Percentiles rank a stretch among this genome's conserved stretches.
Evolutionary conservation across 306 rosid genomes (phyloP).

Genomic region (Spatholobus suberectus): DNA sequence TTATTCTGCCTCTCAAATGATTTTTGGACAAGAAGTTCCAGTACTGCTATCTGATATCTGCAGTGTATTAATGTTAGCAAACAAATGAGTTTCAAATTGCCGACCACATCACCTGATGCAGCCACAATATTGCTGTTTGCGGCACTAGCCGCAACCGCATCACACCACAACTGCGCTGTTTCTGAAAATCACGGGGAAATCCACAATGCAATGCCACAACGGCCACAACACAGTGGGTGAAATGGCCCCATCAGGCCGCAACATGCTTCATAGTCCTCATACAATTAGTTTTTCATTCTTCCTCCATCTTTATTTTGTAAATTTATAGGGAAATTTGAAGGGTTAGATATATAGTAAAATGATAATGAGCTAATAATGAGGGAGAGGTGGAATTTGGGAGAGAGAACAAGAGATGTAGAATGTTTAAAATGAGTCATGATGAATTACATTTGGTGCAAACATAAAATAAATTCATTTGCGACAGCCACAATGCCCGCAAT

Average conservation of each 20-base stretch:
- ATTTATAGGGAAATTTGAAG: background rate
- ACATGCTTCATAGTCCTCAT: no score
- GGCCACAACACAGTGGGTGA: no score
- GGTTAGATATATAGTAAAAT: background rate
- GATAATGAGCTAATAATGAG: background rate
- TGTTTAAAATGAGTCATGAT: background rate
- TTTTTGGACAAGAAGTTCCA: slow-evolving; percentile 73
- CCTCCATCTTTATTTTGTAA: no score
- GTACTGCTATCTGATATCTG: slow-evolving; percentile 85
- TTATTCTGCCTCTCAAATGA: slow-evolving; percentile 54
- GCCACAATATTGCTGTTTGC: no score
- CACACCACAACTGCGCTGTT: no score
- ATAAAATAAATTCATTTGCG: background rate
- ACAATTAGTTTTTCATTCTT: no score
- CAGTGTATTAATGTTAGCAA: slow-evolving; percentile 37
- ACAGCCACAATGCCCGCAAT: background rate
- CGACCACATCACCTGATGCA: no score
- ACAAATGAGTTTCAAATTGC: background rate
- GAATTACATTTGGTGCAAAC: background rate
- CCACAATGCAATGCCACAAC: no score
- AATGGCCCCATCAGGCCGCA: no score
- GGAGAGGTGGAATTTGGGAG: background rate
- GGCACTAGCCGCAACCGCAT: no score
- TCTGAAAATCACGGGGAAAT: no score
- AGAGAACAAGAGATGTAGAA: background rate